phyloP scores from a whole-genome alignment of 768 basidiomycete genomes.

The Lactifluus rugatus region DNA sequence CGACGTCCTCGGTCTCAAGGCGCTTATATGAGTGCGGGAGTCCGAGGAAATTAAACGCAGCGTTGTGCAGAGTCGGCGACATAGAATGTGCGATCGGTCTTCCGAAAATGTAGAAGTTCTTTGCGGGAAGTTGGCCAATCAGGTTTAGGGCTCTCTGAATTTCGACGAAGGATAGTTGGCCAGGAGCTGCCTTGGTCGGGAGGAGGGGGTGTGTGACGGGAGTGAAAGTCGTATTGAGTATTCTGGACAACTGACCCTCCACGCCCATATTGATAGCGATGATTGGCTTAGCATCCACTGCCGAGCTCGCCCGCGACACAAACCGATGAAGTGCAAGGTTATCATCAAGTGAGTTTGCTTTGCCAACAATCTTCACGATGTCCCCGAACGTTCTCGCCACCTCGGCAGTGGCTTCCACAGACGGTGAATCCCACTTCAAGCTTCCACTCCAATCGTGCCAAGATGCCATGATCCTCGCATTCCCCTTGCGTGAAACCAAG shows the following conservation, averaged over 20 bases:
- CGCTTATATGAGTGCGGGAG: conserved; percentile 75
- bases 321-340: conserved; percentile 77
- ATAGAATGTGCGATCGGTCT: conserved; percentile 81
- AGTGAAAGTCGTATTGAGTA: conserved; percentile 77
- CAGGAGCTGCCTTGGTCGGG: conserved; percentile 84
- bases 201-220: conserved; percentile 86
- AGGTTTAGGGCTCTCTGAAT: conserved; percentile 77
- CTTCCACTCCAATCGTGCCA: conserved; percentile 92
- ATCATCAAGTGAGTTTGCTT: conserved; percentile 62
- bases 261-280: conserved; percentile 92
- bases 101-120: conserved; percentile 80
- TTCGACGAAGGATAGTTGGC: conserved; percentile 82
- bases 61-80: conserved; percentile 91
- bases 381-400: conserved; percentile 64
- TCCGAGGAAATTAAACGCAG: conserved; percentile 70
- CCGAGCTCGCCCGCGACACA: conserved; percentile 36
- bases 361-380: conserved; percentile 87
- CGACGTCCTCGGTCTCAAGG: too few relatives aligned
- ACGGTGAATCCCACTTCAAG: conserved; percentile 67
- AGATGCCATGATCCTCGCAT: conserved; percentile 78
- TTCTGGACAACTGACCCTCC: conserved; percentile 82
- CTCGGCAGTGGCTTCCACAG: conserved; percentile 60
- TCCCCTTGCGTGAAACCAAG: conserved; percentile 52
- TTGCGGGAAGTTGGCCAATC: conserved; percentile 65
- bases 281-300: conserved; percentile 60